These are phyloP conservation scores for Diaporthe ilicicola DNA, from an alignment of 2,329 filamentous ascomycete genomes.

Conservation along the genomic window DNA sequence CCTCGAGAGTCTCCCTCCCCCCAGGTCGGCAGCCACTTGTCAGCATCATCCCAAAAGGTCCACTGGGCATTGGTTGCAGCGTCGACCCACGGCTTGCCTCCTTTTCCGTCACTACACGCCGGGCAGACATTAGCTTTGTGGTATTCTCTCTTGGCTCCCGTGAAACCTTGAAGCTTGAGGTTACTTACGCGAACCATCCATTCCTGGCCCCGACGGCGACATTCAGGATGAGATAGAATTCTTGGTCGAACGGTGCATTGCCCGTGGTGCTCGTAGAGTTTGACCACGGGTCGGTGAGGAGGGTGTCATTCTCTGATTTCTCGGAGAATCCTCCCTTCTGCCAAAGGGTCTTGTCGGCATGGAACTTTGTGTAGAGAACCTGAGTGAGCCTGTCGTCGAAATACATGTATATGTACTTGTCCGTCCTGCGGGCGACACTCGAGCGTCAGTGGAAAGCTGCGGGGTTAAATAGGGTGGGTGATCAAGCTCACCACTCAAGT, in stretches of 20 bases:
- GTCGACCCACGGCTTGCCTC: constrained; percentile 57
- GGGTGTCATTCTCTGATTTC: constrained; percentile 50
- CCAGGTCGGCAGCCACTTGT: constrained; percentile 58
- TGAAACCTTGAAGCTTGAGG: not conserved
- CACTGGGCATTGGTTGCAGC: constrained; percentile 47
- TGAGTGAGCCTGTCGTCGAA: constrained; percentile 54
- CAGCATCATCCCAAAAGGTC: constrained; percentile 52
- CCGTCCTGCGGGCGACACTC: constrained; percentile 37
- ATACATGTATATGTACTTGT: constrained; percentile 62
- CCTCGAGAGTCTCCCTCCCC: constrained; percentile 50
- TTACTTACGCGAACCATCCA: constrained; percentile 54
- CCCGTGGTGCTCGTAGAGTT: constrained; percentile 44
- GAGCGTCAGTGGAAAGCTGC: not conserved
- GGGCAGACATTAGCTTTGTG: constrained; percentile 25
- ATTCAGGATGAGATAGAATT: constrained; percentile 60
- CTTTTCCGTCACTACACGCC: constrained; percentile 48
- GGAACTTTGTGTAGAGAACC: constrained; percentile 49
- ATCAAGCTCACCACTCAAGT: constrained; percentile 53
- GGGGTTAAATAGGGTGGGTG: too few relatives aligned
- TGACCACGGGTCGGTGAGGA: constrained; percentile 54
- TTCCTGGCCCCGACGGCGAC: constrained; percentile 59
- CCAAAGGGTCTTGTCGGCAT: constrained; percentile 46
- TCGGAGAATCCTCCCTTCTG: constrained; percentile 52
- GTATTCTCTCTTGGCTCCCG: not conserved
- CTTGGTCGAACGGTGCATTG: constrained; percentile 61